Percentiles rank a stretch among this genome's conserved stretches.
phyloP scores from a whole-genome alignment of 345 rosid species.

The Euphorbia tirucalli region DNA sequence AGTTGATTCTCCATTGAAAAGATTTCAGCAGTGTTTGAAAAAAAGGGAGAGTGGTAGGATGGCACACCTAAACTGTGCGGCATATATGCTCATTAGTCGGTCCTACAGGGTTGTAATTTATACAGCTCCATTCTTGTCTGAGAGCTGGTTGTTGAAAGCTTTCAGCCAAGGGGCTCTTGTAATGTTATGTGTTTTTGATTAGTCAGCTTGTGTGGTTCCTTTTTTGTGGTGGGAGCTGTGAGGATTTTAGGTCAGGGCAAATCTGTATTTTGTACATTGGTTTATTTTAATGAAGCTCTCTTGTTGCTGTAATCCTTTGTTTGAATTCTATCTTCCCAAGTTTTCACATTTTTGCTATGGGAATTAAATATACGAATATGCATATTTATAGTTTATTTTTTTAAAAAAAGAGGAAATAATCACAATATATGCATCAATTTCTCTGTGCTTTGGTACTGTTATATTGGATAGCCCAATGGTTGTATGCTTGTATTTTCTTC shows the following conservation, averaged over 20 bases:
- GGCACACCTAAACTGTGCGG: conserved; percentile 37
- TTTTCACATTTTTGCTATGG: neutral
- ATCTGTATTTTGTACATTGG: conserved; percentile 37
- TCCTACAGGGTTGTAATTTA: conserved; percentile 17
- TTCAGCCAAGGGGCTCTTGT: conserved; percentile 15
- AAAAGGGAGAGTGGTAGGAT: conserved; percentile 35
- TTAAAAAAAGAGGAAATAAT: too few species aligned
- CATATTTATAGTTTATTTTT: too few species aligned
- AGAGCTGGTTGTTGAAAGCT: conserved; percentile 26
- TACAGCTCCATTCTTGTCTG: conserved; percentile 11
- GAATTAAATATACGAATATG: too few species aligned
- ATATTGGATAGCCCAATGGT: too few species aligned
- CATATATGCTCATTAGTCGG: conserved; percentile 28
- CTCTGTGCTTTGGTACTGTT: too few species aligned
- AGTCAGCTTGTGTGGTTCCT: conserved; percentile 19
- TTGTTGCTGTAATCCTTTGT: conserved; percentile 13
- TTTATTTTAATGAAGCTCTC: conserved; percentile 23
- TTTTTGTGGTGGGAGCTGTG: conserved; percentile 24
- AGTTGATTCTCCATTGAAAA: conserved; percentile 25
- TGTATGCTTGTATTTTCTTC: too few species aligned
- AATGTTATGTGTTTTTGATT: conserved; percentile 22
- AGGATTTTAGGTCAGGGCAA: conserved; percentile 31
- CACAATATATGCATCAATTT: too few species aligned
- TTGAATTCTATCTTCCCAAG: neutral
- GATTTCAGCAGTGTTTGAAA: conserved; percentile 23